Conservation (phyloP, 345 rosid species). For the Lenwebbia sp. region DNA sequence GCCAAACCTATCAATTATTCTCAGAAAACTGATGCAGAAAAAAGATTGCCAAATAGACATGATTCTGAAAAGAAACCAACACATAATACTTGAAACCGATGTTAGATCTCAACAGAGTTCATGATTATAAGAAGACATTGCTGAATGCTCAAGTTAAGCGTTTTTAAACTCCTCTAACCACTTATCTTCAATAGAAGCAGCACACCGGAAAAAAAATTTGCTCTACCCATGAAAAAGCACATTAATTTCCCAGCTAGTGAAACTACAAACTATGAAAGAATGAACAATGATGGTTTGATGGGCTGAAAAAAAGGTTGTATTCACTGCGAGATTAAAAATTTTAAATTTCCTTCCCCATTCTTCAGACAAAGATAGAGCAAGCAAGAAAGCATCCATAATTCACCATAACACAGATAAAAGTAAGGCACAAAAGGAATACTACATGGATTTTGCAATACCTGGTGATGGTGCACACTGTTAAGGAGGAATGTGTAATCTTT, state of each 20-base stretch:
- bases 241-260: neutral
- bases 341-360: neutral
- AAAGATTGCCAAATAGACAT: neutral
- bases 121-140: neutral
- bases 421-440: neutral
- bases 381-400: neutral
- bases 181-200: neutral
- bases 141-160: neutral
- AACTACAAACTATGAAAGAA: neutral
- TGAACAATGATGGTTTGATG: neutral
- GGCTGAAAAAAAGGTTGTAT: neutral
- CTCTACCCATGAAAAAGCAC: neutral
- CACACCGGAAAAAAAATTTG: neutral
- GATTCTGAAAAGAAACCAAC: neutral
- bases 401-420: neutral
- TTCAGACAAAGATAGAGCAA: neutral
- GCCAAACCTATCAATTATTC: neutral
- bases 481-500: conserved; percentile 52
- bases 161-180: no score
- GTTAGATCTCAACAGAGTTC: neutral
- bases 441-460: conserved; percentile 22
- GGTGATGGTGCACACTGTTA: conserved; percentile 75
- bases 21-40: neutral
- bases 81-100: neutral
- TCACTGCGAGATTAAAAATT: neutral